Conservation (phyloP, 176 grass and related monocot genomes). For the Stipa capillata region DNA sequence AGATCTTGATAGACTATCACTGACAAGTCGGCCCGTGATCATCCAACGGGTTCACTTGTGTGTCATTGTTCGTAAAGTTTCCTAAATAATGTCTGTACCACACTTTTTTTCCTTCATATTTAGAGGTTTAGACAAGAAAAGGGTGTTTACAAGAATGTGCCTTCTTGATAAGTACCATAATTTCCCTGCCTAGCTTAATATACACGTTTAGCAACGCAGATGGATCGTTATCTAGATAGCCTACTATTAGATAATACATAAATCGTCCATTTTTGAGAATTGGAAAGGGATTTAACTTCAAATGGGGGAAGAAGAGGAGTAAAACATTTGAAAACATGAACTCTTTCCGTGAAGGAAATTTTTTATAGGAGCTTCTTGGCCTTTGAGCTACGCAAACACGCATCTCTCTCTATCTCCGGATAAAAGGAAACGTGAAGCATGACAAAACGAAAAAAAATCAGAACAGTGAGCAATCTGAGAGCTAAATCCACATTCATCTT, state of each 20-base stretch:
- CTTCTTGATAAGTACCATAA: too few relatives aligned
- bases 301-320: background rate
- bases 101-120: background rate
- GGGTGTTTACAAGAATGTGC: background rate
- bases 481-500: background rate
- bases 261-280: background rate
- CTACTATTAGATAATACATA: background rate
- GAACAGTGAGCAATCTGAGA: background rate
- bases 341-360: background rate
- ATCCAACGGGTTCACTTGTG: background rate
- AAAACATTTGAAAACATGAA: background rate
- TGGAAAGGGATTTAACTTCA: background rate
- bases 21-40: background rate
- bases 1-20: background rate
- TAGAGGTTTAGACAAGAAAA: background rate
- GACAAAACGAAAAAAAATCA: background rate
- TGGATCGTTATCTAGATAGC: background rate
- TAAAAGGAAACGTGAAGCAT: background rate
- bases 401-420: background rate
- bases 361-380: background rate
- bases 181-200: background rate
- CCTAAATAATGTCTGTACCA: background rate
- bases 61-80: background rate
- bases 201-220: background rate
- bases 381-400: conserved; percentile 11